Evolutionary conservation across 768 basidiomycete species (phyloP), one percentile per base, ranked within the genome.

Genomic region (Hemileccinum impolitum): DNA sequence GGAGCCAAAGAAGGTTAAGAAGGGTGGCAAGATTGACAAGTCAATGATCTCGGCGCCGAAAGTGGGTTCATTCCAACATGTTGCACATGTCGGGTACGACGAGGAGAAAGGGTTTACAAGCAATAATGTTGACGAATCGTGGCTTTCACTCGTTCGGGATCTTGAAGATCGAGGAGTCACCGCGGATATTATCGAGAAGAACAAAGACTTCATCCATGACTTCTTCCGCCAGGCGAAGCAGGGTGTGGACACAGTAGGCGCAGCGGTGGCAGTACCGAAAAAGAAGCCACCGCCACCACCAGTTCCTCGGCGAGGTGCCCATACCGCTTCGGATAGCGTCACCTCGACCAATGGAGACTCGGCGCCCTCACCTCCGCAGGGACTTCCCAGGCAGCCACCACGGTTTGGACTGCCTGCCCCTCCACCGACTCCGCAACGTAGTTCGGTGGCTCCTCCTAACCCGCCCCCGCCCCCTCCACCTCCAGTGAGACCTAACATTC

Each of bases 61-160:
- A 4, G 66, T 72, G 1, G 84, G 84, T 13, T 86, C 86, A 8
- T 97, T 97, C 73, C 78, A 81, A 49, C 94, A 97, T 62, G 77
- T 96, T 38, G 92, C 88, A 1, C 94, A 97, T 64, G 95, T 99
- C 89, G 94, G 94, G 12, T 96, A 87, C 66, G 90, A 96, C 59
- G 66, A 79, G 0, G 84, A 95, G 55, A 80, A 83, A 21, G 95
- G 95, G 3, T 97, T 92, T 67, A 86, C 84, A 0, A 89, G 87
- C 1, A 78, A 75, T 14, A 90, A 90, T 45, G 89, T 99, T 6
- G 95, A 99, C 66, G 82, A 90, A 1, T 90, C 87, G 5, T 98
- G 95, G 95, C 74, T 81, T 39, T 72, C 81, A 1, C 68, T 98
- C 48, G 74, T 97, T 3, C 75, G 71, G 8, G 73, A 80, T 50